A percentile compares a stretch with the other conserved stretches of the same genome.
Conservation (phyloP, 352 stramenopile species). For the Phytophthora hybrid region DNA sequence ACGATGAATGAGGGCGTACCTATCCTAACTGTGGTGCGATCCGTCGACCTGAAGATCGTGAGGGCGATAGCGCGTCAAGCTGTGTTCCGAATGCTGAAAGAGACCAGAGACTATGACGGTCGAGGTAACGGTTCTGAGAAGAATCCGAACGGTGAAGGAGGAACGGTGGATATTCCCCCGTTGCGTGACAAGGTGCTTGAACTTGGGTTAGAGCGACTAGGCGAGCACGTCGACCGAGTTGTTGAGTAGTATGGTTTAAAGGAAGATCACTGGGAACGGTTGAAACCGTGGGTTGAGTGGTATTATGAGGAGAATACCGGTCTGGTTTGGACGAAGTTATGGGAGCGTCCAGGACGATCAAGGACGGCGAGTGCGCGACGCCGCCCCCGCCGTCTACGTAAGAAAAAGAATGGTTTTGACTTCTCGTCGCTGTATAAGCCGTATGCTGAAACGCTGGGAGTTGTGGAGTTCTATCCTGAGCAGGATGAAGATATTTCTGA, state of each 20-base stretch:
- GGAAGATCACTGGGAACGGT: neutral
- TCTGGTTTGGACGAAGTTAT: neutral
- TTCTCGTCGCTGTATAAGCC: constrained; percentile 5
- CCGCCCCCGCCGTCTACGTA: neutral
- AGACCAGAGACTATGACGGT: neutral
- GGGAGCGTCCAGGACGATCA: neutral
- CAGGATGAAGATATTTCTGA: constrained; percentile 1
- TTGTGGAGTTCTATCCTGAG: neutral
- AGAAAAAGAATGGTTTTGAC: neutral
- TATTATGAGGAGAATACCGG: neutral
- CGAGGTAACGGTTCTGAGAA: neutral
- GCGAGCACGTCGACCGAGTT: neutral
- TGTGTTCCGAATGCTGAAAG: neutral
- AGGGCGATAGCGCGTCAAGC: neutral
- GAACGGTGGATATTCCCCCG: neutral
- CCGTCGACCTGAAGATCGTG: neutral
- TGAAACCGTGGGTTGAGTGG: neutral
- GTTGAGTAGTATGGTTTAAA: neutral
- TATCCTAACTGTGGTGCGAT: neutral
- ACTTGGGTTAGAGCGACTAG: neutral
- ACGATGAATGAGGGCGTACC: neutral
- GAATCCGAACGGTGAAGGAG: neutral
- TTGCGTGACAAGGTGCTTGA: constrained; percentile 2
- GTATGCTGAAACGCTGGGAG: neutral
- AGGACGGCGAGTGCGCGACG: neutral